Evolutionary conservation across 148 eudicot species (phyloP), one percentile per base, ranked within the genome.

Genomic region (Dysphania ambrosioides): DNA sequence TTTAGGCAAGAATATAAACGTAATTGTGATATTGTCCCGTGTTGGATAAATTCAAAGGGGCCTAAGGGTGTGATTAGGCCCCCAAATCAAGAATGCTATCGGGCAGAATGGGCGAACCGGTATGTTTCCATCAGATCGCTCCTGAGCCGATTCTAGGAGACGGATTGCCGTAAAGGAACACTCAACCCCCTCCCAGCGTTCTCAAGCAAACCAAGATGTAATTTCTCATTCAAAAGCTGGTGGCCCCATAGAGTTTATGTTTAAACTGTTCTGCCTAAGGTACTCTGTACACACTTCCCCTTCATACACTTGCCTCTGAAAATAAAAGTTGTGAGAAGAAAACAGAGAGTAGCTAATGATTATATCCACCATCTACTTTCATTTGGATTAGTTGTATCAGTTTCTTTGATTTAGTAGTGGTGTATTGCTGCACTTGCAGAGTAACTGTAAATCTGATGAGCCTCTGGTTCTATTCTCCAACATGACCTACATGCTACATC

Each of bases 401-500:
- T 27, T 51, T 66, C n/a, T 42, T 66, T 30, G 24, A 66, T 36
- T 6, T 36, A 19, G 29, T 74, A 12, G 6, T 27, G n/a, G 6
- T 35, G 23, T 74, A 6, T 4, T 38, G 30, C 15, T 66, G 15
- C 26, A 34, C 53, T 49, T 47, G 62, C 70, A 41, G 42, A 18
- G 8, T 56, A 57, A 23, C 62, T 16, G 53, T 30, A 19, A 24
- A n/a, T 29, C 3, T 30, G n/a, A 12, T 73, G 60, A 13, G 1
- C 9, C 34, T 59, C 44, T 44, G 32, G 13, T 66, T 31, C 13
- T 23, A 30, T 72, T 66, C n/a, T 19, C 44, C 35, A 56, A 19
- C 32, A 15, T 26, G 23, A 9, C 51, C 18, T 68, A 6, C n/a
- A 34, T 35, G 23, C 32, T 69, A 76, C 78, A 68, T 86, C 75